Conservation (phyloP, 805 yeast genomes). For the Saturnispora saitoi region DNA sequence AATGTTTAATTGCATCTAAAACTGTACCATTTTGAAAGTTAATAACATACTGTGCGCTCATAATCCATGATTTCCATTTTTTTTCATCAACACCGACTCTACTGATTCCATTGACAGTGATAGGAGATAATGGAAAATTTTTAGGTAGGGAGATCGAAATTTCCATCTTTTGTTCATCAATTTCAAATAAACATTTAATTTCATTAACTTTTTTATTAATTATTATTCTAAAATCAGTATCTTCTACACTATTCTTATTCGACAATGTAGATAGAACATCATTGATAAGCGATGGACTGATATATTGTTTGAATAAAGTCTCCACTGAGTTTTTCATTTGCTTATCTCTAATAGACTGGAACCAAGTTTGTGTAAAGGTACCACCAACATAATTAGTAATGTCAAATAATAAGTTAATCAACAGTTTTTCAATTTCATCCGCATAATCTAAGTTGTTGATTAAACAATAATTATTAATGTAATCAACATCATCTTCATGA, state of each 20-base stretch:
- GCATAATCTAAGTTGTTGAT: conserved; percentile 12
- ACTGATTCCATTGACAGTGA: conserved; percentile 66
- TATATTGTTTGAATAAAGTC: conserved; percentile 46
- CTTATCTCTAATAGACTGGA: conserved; percentile 55
- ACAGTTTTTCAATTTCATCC: conserved; percentile 32
- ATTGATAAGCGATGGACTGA: conserved; percentile 57
- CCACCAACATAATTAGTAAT: conserved; percentile 50
- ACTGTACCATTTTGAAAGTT: conserved; percentile 68
- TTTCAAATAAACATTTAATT: conserved; percentile 60
- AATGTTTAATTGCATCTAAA: conserved; percentile 56
- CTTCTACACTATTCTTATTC: conserved; percentile 22
- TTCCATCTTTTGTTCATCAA: conserved; percentile 84
- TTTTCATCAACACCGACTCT: conserved; percentile 84
- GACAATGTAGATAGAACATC: conserved; percentile 40
- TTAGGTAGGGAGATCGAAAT: conserved; percentile 66
- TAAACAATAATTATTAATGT: conserved; percentile 22
- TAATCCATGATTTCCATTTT: conserved; percentile 91
- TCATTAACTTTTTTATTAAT: conserved; percentile 56
- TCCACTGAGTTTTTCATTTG: conserved; percentile 55
- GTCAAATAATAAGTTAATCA: conserved; percentile 44
- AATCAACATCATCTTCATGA: conserved; percentile 18
- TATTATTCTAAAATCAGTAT: conserved; percentile 47
- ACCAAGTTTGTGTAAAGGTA: conserved; percentile 60
- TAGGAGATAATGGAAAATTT: conserved; percentile 69
- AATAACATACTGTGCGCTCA: conserved; percentile 80